Conservation (phyloP, 192 early-diverging fungal species). For the Glomus cerebriforme region DNA sequence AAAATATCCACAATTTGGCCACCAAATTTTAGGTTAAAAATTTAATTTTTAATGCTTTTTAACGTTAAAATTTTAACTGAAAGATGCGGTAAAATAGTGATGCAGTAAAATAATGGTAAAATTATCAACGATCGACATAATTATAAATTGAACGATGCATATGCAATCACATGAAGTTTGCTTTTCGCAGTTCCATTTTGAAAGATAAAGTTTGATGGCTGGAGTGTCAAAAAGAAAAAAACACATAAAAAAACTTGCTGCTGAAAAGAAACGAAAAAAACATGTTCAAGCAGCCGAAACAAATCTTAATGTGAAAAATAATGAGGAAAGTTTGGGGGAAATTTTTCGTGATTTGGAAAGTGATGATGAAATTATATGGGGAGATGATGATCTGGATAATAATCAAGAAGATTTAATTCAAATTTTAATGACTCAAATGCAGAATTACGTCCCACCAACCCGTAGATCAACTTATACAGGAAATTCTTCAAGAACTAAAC, state of each 20-base stretch:
- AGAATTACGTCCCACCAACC: no score
- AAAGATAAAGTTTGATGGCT: neutral
- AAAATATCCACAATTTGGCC: neutral
- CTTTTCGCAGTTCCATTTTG: neutral
- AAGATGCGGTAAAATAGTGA: no score
- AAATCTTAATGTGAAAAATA: neutral
- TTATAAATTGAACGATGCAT: no score
- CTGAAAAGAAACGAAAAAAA: neutral
- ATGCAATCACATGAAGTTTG: no score
- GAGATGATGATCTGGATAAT: neutral
- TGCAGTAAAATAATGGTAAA: no score
- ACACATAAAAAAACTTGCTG: neutral
- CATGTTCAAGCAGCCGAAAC: neutral
- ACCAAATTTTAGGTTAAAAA: neutral
- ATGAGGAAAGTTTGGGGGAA: neutral
- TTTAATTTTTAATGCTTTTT: neutral
- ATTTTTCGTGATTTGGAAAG: neutral
- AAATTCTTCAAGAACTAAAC: neutral
- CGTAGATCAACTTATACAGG: no score
- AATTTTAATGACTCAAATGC: neutral
- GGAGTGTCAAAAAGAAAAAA: neutral
- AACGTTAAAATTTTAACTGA: no score
- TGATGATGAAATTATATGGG: neutral
- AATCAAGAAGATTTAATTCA: neutral
- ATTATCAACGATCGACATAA: no score